These are phyloP conservation scores for Phlebiopsis flavidoalba DNA, from an alignment of 768 basidiomycete genomes.

Conservation along the genomic window DNA sequence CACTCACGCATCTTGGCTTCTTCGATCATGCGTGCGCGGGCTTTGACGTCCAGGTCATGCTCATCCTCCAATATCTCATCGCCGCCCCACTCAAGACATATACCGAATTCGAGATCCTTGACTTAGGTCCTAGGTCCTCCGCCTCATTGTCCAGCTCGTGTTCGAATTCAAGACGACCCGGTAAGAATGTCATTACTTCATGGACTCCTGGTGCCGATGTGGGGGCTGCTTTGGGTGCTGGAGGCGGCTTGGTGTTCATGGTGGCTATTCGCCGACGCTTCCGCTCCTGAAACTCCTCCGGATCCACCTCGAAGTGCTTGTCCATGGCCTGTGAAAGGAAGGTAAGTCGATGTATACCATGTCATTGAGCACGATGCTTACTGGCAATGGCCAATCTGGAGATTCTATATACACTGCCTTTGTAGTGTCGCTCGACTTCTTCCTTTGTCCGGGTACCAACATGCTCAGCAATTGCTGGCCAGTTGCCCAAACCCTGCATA, in stretches of 20 bases:
- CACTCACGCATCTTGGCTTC: slow-evolving; percentile 29
- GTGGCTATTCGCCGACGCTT: slow-evolving; percentile 87
- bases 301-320: slow-evolving; percentile 61
- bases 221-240: slow-evolving; percentile 67
- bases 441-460: slow-evolving; percentile 92
- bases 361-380: slow-evolving; percentile 30
- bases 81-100: slow-evolving; percentile 83
- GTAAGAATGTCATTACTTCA: slow-evolving; percentile 89
- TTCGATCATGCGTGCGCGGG: slow-evolving; percentile 35
- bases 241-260: slow-evolving; percentile 55
- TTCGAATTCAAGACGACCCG: slow-evolving; percentile 97
- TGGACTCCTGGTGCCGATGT: slow-evolving; percentile 90
- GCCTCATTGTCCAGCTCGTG: slow-evolving; percentile 97
- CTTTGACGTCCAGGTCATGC: slow-evolving; percentile 69
- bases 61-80: slow-evolving; percentile 76
- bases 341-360: slow-evolving; percentile 2
- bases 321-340: slow-evolving; percentile 34
- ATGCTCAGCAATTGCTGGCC: slow-evolving; percentile 94
- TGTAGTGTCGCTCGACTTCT: slow-evolving; percentile 90
- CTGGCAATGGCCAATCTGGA: slow-evolving; percentile 75
- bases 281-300: slow-evolving; percentile 79
- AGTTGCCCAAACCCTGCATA: slow-evolving; percentile 88
- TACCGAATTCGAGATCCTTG: slow-evolving; percentile 93
- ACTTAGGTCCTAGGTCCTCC: slow-evolving; percentile 88
- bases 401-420: slow-evolving; percentile 75